Evolutionary conservation across 805 yeast species (phyloP).

Genomic region (Jamesozyma jinghongensis): DNA sequence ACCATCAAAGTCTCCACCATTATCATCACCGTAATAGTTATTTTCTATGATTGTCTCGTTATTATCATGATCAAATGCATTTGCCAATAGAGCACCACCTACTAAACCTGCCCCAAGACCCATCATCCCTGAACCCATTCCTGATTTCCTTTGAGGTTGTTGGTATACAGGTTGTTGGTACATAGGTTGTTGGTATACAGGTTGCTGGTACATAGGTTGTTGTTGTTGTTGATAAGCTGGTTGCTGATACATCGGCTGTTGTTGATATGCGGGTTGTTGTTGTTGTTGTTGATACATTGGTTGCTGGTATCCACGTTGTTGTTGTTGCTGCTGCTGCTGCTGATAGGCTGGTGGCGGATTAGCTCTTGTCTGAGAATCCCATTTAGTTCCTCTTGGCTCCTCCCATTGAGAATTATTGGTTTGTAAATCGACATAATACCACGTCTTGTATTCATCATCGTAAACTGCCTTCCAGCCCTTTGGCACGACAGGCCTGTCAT

Average conservation of each 20-base stretch:
- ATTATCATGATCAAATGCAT: slow-evolving; percentile 30
- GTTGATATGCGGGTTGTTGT: slow-evolving; percentile 11
- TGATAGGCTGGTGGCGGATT: slow-evolving; percentile 36
- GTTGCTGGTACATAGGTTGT: slow-evolving; percentile 21
- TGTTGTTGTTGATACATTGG: slow-evolving; percentile 22
- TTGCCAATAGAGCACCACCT: slow-evolving; percentile 49
- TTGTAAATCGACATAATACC: slow-evolving; percentile 70
- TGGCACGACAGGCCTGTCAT: slow-evolving; percentile 46
- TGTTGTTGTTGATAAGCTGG: slow-evolving; percentile 14
- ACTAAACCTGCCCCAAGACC: slow-evolving; percentile 54
- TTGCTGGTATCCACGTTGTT: slow-evolving; percentile 18
- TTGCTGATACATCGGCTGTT: slow-evolving; percentile 9
- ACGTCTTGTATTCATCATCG: slow-evolving; percentile 60
- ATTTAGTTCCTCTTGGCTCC: slow-evolving; percentile 53
- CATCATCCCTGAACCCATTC: slow-evolving; percentile 34
- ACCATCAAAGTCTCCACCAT: slow-evolving; percentile 20
- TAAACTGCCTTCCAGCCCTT: slow-evolving; percentile 67
- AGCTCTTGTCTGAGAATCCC: slow-evolving; percentile 21
- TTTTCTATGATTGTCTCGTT: slow-evolving; percentile 19
- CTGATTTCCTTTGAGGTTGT: slow-evolving; percentile 27
- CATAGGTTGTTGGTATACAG: slow-evolving; percentile 20
- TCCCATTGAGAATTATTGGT: slow-evolving; percentile 88
- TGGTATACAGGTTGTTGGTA: slow-evolving; percentile 14
- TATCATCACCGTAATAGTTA: slow-evolving; percentile 32
- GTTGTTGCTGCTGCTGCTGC: slow-evolving; percentile 10